Conservation (phyloP, 768 basidiomycete species). For the Auricularia sp. region DNA sequence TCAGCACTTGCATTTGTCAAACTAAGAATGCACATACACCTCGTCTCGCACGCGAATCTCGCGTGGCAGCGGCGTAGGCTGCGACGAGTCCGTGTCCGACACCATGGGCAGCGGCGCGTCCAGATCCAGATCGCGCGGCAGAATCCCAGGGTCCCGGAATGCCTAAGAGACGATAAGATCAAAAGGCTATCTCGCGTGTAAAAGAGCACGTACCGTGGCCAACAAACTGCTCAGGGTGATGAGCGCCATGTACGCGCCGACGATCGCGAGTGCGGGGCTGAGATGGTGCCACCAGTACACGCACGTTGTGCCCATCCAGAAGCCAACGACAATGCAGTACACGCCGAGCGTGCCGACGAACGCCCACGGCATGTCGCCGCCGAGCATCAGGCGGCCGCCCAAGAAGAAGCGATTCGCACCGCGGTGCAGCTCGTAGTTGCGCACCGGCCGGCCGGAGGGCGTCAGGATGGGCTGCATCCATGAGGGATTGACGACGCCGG, state of each 20-base stretch:
- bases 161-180: conserved; percentile 35
- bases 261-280: conserved; percentile 57
- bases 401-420: conserved; percentile 73
- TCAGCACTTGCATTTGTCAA: not conserved
- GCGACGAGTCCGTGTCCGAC: conserved; percentile 53
- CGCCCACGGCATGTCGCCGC: conserved; percentile 79
- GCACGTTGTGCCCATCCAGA: conserved; percentile 84
- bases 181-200: conserved; percentile 9
- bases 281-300: conserved; percentile 82
- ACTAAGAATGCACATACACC: conserved; percentile 40
- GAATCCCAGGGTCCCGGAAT: conserved; percentile 74
- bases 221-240: conserved; percentile 69
- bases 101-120: conserved; percentile 66
- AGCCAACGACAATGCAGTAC: conserved; percentile 55
- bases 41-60: conserved; percentile 73
- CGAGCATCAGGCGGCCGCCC: conserved; percentile 62
- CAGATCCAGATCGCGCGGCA: conserved; percentile 80
- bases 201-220: conserved; percentile 46
- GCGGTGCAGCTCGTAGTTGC: conserved; percentile 55
- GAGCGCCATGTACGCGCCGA: conserved; percentile 53
- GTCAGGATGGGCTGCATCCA: not conserved
- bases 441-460: conserved; percentile 32
- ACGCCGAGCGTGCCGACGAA: conserved; percentile 58
- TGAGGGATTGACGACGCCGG: not conserved
- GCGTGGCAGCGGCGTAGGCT: conserved; percentile 61